These are phyloP conservation scores for Fusarium praegraminearum DNA, from an alignment of 2,329 filamentous ascomycete species.

Conservation along the genomic window DNA sequence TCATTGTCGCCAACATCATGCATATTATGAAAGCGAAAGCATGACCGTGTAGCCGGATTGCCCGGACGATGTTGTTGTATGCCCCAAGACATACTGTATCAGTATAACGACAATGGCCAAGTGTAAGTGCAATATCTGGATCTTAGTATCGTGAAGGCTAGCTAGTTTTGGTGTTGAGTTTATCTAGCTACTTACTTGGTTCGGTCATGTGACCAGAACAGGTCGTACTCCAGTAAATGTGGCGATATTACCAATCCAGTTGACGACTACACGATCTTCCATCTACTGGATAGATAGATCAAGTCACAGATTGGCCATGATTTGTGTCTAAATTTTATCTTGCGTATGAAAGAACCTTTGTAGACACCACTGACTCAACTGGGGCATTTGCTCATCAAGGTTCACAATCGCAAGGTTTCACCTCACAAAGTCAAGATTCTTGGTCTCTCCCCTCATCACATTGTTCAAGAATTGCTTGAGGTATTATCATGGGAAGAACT, in stretches of 20 bases:
- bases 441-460: not conserved
- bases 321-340: accelerated
- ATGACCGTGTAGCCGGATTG: not conserved
- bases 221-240: not conserved
- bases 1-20: slow-evolving; percentile 3
- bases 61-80: too few species aligned
- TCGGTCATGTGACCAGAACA: slow-evolving; percentile 10
- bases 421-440: not conserved
- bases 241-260: not conserved
- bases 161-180: not conserved
- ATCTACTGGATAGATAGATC: not conserved
- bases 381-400: slow-evolving; percentile 11
- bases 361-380: not conserved
- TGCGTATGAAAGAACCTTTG: not conserved
- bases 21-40: not conserved
- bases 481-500: slow-evolving; percentile 40
- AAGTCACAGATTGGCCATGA: accelerated
- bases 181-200: not conserved
- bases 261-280: not conserved
- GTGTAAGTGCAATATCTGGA: too few species aligned
- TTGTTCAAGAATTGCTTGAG: accelerated
- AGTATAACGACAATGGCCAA: accelerated
- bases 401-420: not conserved
- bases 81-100: accelerated
- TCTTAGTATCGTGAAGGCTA: not conserved